Evolutionary conservation across 495 filamentous ascomycete genomes (phyloP).

Genomic region (Sabuloglossum arenarium): DNA sequence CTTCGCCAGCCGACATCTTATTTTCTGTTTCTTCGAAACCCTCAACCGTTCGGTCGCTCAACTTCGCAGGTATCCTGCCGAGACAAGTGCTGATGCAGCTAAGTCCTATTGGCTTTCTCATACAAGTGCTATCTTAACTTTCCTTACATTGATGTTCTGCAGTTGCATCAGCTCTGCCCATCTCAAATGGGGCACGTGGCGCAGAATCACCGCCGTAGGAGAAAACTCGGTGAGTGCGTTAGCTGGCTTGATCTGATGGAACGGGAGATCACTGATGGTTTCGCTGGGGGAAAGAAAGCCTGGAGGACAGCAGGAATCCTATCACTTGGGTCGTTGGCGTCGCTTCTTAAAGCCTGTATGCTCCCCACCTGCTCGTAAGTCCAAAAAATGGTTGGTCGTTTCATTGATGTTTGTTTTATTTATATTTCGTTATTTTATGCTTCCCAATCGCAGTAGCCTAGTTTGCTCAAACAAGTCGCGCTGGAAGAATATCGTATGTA

Average conservation of each 20-base stretch:
- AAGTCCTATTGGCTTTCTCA: conserved; percentile 1
- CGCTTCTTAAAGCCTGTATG: not conserved
- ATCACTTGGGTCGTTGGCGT: not conserved
- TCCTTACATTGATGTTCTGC: conserved; percentile 3
- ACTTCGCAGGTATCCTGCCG: not conserved
- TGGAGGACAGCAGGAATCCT: not conserved
- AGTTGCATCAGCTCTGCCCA: not conserved
- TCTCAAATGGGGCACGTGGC: not conserved
- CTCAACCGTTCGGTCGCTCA: not conserved
- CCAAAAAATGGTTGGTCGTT: conserved; percentile 1
- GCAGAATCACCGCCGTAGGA: not conserved
- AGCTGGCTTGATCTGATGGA: conserved; percentile 1
- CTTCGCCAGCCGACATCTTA: not conserved
- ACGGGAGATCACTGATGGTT: conserved; percentile 3
- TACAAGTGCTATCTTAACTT: conserved; percentile 1
- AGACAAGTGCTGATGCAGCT: conserved; percentile 1
- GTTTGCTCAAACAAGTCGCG: not conserved
- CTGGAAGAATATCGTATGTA: not conserved
- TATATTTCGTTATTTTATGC: not conserved
- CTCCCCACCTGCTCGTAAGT: not conserved
- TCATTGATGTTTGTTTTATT: not conserved
- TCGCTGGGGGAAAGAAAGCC: not conserved
- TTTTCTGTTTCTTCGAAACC: not conserved
- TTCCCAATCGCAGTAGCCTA: not conserved
- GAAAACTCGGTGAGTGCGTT: conserved; percentile 1